Conservation (phyloP, 164 flowering plant species). For the Cinnamomum chago region DNA sequence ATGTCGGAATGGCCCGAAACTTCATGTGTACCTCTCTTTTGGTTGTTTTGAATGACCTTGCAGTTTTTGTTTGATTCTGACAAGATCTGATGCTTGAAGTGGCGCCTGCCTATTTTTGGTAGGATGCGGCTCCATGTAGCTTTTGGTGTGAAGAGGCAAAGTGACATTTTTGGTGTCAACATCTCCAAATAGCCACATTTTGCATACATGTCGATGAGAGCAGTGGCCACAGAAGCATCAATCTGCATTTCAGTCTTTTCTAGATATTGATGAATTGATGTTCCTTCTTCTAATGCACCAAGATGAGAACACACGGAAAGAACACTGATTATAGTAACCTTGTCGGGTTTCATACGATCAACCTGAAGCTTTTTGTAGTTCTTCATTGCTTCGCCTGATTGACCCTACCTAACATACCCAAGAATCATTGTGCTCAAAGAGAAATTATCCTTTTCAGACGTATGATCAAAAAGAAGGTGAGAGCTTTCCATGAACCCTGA, state of each 20-base stretch:
- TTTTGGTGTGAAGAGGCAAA: too few species aligned
- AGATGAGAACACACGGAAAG: conserved; percentile 58
- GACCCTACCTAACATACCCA: conserved; percentile 32
- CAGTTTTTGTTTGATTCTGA: too few species aligned
- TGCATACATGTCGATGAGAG: conserved; percentile 45
- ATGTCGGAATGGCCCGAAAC: too few species aligned
- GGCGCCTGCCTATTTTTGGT: too few species aligned
- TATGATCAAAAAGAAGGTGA: conserved; percentile 34
- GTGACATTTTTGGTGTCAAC: too few species aligned
- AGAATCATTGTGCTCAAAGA: conserved; percentile 60
- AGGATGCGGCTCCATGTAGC: too few species aligned
- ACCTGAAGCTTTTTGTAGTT: conserved; percentile 39
- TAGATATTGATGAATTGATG: conserved; percentile 16
- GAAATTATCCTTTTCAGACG: conserved; percentile 40
- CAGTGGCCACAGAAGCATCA: conserved; percentile 20
- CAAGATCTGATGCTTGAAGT: too few species aligned
- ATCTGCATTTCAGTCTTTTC: conserved; percentile 9
- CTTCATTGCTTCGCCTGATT: conserved; percentile 21
- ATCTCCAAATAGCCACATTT: conserved; percentile 43
- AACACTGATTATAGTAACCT: conserved; percentile 30
- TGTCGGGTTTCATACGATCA: conserved; percentile 34
- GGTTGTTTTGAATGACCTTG: too few species aligned
- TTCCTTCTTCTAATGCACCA: conserved; percentile 17
- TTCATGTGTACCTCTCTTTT: too few species aligned
- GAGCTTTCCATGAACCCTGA: conserved; percentile 34